A percentile compares a stretch with the other conserved stretches of the same genome.
Evolutionary conservation across 2,329 filamentous ascomycete species (phyloP).

Genomic region (Elsinoe ampelina): DNA sequence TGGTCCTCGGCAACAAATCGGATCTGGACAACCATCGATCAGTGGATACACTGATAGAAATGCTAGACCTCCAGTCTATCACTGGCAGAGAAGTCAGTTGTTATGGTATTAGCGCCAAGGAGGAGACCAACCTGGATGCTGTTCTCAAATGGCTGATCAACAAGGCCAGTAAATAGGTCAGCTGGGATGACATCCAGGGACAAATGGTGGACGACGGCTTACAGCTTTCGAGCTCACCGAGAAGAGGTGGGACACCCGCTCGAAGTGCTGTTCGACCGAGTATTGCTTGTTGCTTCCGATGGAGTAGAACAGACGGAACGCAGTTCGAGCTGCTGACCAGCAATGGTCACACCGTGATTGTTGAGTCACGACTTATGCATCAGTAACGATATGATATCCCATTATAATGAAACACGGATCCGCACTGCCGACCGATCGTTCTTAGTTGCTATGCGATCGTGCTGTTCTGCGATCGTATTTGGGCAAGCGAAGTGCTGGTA

Average conservation of each 20-base stretch:
- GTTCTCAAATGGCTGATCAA: slow-evolving; percentile 96
- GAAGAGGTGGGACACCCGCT: too few relatives aligned
- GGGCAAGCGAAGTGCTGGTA: too few relatives aligned
- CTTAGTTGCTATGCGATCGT: too few relatives aligned
- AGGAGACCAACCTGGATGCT: slow-evolving; percentile 96
- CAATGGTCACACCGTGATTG: slow-evolving; percentile 24
- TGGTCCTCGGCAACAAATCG: slow-evolving; percentile 95
- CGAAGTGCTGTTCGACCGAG: background rate
- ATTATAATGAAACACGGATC: background rate
- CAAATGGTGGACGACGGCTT: too few relatives aligned
- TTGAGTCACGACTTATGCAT: background rate
- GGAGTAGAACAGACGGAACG: slow-evolving; percentile 18
- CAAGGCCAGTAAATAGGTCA: slow-evolving; percentile 58
- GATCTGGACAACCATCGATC: slow-evolving; percentile 84
- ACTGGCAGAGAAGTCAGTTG: slow-evolving; percentile 91
- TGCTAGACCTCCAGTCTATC: slow-evolving; percentile 80
- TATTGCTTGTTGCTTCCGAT: background rate
- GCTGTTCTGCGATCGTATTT: too few relatives aligned
- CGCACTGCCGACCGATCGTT: too few relatives aligned
- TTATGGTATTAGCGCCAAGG: slow-evolving; percentile 97
- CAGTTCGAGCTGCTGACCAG: slow-evolving; percentile 28
- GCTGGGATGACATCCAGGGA: background rate
- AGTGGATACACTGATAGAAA: slow-evolving; percentile 92
- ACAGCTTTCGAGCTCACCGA: too few relatives aligned
- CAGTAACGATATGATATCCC: slow-evolving; percentile 4